A percentile compares a stretch with the other conserved stretches of the same genome.
phyloP scores from a whole-genome alignment of 257 asterid genomes.

The Apocynum venetum region DNA sequence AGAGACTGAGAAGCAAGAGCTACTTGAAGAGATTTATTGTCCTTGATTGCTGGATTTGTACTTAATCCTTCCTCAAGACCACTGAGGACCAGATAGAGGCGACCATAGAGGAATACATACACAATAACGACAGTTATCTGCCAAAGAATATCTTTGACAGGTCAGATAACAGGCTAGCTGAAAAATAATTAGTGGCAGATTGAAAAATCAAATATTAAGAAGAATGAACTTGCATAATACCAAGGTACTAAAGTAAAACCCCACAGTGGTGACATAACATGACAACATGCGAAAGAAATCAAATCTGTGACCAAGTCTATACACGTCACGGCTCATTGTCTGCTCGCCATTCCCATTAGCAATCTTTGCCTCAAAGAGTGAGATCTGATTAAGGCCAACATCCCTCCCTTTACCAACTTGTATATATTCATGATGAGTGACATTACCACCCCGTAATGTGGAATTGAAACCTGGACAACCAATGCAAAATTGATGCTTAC shows the following conservation, averaged over 20 bases:
- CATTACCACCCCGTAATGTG: constrained; percentile 95
- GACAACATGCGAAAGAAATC: constrained; percentile 98
- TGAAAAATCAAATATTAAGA: background rate
- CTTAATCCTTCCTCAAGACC: constrained; percentile 78
- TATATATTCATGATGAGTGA: constrained; percentile 93
- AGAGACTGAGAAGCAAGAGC: constrained; percentile 97
- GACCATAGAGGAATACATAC: constrained; percentile 84
- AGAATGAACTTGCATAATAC: constrained; percentile 35
- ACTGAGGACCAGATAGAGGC: constrained; percentile 88
- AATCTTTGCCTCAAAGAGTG: constrained; percentile 86
- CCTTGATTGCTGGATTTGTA: constrained; percentile 69
- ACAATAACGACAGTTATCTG: constrained; percentile 89
- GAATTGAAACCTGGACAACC: constrained; percentile 77
- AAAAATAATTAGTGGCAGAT: background rate
- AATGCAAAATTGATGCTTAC: constrained; percentile 5
- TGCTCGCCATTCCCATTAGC: constrained; percentile 98
- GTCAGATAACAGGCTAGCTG: constrained; percentile 21
- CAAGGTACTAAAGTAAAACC: constrained; percentile 88
- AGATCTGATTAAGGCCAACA: constrained; percentile 95
- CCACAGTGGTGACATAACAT: constrained; percentile 81
- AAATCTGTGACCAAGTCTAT: constrained; percentile 92
- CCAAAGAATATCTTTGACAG: constrained; percentile 18
- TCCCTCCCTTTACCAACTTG: constrained; percentile 99
- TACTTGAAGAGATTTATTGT: constrained; percentile 92
- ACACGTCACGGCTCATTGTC: constrained; percentile 89